Conservation (phyloP, 2,329 filamentous ascomycete species). For the Penicillium frequentans region DNA sequence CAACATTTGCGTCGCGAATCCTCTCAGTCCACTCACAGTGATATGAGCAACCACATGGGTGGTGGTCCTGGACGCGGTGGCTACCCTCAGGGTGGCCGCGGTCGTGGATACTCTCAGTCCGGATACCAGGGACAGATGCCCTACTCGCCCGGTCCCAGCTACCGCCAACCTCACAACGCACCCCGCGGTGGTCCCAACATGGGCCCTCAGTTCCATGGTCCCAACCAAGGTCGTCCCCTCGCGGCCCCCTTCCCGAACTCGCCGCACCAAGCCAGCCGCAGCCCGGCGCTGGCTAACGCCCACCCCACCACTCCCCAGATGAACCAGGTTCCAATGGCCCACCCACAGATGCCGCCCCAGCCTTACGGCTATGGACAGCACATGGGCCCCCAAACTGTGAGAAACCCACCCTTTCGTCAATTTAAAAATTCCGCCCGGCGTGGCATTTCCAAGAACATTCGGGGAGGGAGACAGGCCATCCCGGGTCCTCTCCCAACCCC, state of each 20-base stretch:
- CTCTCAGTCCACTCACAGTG: constrained; percentile 76
- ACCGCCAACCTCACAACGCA: constrained; percentile 53
- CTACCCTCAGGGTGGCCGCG: constrained; percentile 55
- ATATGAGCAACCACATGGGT: constrained; percentile 61
- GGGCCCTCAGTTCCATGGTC: constrained; percentile 52
- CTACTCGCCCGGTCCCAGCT: constrained; percentile 56
- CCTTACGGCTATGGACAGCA: constrained; percentile 59
- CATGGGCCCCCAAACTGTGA: constrained; percentile 62
- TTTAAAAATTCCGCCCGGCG: constrained; percentile 29
- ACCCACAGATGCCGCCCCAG: constrained; percentile 62
- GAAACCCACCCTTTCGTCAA: constrained; percentile 42
- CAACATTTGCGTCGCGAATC: constrained; percentile 86
- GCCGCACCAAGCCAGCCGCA: constrained; percentile 63
- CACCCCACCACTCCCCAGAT: constrained; percentile 70
- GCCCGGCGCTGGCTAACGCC: constrained; percentile 65
- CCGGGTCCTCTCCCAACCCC: constrained; percentile 5
- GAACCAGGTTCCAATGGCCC: constrained; percentile 67
- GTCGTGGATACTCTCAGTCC: constrained; percentile 57
- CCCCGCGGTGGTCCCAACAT: constrained; percentile 53
- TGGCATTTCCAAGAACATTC: constrained; percentile 24
- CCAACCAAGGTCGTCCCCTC: constrained; percentile 43
- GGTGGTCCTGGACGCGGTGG: constrained; percentile 56
- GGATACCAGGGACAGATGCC: constrained; percentile 53
- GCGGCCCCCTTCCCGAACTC: constrained; percentile 59
- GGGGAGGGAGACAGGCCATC: not conserved